Percentiles rank a stretch among this genome's conserved stretches.
Evolutionary conservation across 495 filamentous ascomycete genomes (phyloP).

Genomic region (Podospora sp.): DNA sequence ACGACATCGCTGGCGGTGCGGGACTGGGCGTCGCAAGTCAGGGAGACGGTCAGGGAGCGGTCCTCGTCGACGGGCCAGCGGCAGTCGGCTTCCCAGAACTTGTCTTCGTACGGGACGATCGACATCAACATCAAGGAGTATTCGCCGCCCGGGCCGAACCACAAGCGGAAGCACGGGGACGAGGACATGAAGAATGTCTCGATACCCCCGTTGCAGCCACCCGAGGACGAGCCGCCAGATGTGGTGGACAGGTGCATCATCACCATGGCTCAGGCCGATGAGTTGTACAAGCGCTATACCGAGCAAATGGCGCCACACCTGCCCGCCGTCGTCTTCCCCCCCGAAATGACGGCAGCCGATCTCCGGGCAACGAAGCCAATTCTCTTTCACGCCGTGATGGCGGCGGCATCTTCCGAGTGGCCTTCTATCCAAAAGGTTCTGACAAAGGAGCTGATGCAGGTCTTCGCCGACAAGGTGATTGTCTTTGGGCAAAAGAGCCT

Average conservation of each 20-base stretch:
- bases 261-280: conserved; percentile 59
- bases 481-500: conserved; percentile 79
- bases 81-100: background rate
- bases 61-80: conserved; percentile 9
- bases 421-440: conserved; percentile 62
- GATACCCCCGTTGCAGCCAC: conserved; percentile 15
- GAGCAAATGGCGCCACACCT: conserved; percentile 70
- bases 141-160: conserved; percentile 42
- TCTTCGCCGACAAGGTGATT: conserved; percentile 74
- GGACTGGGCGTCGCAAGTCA: conserved; percentile 15
- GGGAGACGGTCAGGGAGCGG: conserved; percentile 11
- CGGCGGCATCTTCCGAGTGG: conserved; percentile 64
- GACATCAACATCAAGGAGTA: conserved; percentile 29
- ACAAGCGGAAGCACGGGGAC: conserved; percentile 52
- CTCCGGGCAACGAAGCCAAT: conserved; percentile 73
- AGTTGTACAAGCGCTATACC: conserved; percentile 70
- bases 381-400: conserved; percentile 80
- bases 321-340: conserved; percentile 76
- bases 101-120: conserved; percentile 20
- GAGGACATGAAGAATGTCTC: conserved; percentile 20
- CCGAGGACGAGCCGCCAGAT: conserved; percentile 53
- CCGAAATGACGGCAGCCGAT: conserved; percentile 64
- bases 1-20: conserved; percentile 8
- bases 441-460: conserved; percentile 68
- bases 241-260: conserved; percentile 73